Base-by-base conservation (phyloP, 306 rosid genomes). In the Morella rubra region DNA sequence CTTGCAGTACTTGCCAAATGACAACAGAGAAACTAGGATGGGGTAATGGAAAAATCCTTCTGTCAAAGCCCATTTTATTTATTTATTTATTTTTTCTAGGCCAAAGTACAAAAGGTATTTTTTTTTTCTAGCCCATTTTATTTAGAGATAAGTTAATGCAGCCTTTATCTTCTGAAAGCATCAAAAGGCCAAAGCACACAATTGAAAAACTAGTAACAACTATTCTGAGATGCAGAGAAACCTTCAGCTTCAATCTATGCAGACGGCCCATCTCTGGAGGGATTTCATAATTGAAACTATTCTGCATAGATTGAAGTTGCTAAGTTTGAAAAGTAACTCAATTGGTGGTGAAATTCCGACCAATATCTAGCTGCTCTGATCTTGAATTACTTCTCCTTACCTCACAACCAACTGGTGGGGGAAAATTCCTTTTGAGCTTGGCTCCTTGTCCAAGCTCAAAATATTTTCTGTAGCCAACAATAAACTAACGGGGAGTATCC, bases 341-440 rank as follows among this genome's bases (percentile, higher is more conserved):
- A 0, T 59, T 24, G 42, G 40, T 4, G 66, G 66, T 0, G 24
- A 1, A 24, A 59, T 59, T 5, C 66, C 66, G 22, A 1, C 41
- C 16, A 24, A 24, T 59, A 59, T 60, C 42, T 1, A 5, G 6
- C 27, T 60, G 66, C 66, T 22, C 66, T 12, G 27, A 12, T 42
- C 40, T 60, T 0, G 8, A 6, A 5, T 0, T 0, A 4, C 0
- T 60, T 4, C 0, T 0, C 4, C 18, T 60, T 60, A n/a, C 0
- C 32, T 11, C 0, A 4, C 1, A 59, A 24, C 42, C 0, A 4
- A 0, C 13, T 59, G 14, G 42, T 11, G 1, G 42, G 66, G 8
- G 5, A 24, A 3, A 0, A 20, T 56, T 4, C 62, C 62, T 19
- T 4, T 4, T 1, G 37, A 20, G 62, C 1, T 56, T 60, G 41